Percentiles rank a stretch among this genome's conserved stretches.
Evolutionary conservation across 148 eudicot genomes (phyloP).

Genomic region (Camellia granthamiana): DNA sequence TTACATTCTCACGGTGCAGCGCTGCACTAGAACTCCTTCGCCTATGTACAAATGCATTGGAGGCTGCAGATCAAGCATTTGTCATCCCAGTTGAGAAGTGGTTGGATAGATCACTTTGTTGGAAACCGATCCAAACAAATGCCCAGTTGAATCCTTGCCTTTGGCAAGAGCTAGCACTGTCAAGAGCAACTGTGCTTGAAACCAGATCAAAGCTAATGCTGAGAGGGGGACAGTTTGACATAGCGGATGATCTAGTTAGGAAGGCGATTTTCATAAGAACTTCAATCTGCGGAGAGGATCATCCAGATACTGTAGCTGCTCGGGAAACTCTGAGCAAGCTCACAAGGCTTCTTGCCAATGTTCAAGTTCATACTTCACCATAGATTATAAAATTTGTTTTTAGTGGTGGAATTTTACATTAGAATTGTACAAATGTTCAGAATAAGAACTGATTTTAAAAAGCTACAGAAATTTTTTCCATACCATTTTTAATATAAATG

Average conservation of each 20-base stretch:
- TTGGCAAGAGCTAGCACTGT: slow-evolving; percentile 88
- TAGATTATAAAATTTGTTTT: neutral
- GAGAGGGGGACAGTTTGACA: slow-evolving; percentile 89
- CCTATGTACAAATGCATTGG: slow-evolving; percentile 76
- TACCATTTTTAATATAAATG: neutral
- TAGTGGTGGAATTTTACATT: neutral
- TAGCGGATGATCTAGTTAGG: slow-evolving; percentile 83
- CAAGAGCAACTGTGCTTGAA: slow-evolving; percentile 82
- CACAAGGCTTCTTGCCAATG: slow-evolving; percentile 13
- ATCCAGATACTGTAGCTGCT: slow-evolving; percentile 76
- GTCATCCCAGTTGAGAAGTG: slow-evolving; percentile 87
- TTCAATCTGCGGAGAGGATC: slow-evolving; percentile 89
- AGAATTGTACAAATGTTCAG: neutral
- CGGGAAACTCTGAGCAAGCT: slow-evolving; percentile 61
- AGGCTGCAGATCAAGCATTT: slow-evolving; percentile 81
- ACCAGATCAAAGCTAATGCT: slow-evolving; percentile 90
- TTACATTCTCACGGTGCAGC: slow-evolving; percentile 72
- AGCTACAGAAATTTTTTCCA: neutral
- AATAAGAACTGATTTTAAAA: slow-evolving; percentile 8
- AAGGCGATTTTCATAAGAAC: slow-evolving; percentile 87
- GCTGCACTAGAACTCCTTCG: slow-evolving; percentile 89
- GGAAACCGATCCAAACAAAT: slow-evolving; percentile 82
- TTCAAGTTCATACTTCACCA: slow-evolving; percentile 4
- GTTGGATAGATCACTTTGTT: slow-evolving; percentile 83
- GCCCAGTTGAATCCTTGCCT: slow-evolving; percentile 84